Base-by-base conservation (phyloP, 2,329 filamentous ascomycete genomes). In the Fusarium sp. region DNA sequence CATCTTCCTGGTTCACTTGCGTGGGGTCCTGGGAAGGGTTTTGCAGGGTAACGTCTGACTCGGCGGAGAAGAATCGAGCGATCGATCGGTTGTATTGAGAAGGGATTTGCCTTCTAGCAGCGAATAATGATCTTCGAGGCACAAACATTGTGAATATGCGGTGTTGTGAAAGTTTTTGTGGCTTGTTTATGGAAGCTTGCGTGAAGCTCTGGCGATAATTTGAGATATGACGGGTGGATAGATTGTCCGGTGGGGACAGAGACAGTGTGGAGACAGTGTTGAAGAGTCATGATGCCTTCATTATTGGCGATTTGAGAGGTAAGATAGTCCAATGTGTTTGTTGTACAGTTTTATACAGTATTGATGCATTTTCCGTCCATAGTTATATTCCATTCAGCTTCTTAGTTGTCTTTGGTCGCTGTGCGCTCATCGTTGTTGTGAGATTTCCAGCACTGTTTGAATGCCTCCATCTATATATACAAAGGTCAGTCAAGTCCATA, bases 371-470 rank as follows among this genome's bases (percentile, higher is more conserved):
- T 4, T 18, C 32, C 21, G 11, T 27, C 11, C 37, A 32, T 27
- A 40, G 20, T 7, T 32, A 51, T 21, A 55, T 7, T 40, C 13
- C 23, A 5, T 6, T 5, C 0, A 1, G 0, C 12, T 12, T 21
- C 37, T 45, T 20, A 82, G 40, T 84, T 86, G 77, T 97, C 90
- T 77, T 93, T 95, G 43, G 87, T 90, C 56, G 86, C 86, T 0
- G 94, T 98, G 75, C 96, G 88, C 78, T 92, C 83, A 75, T 97
- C 90, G 79, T 98, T 98, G 50, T 93, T 90, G 75, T 97, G 90
- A 69, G 85, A 86, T 82, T 97, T 97, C 95, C 95, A 98, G 81
- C 95, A 98, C 75, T 91, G 87, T 76, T 90, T 90, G 78, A 98
- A 98, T 4, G 87, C 86, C 77, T 96, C 91, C 92, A 98, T 97